phyloP scores from a whole-genome alignment of 306 rosid species.

The Begonia masoniana region DNA sequence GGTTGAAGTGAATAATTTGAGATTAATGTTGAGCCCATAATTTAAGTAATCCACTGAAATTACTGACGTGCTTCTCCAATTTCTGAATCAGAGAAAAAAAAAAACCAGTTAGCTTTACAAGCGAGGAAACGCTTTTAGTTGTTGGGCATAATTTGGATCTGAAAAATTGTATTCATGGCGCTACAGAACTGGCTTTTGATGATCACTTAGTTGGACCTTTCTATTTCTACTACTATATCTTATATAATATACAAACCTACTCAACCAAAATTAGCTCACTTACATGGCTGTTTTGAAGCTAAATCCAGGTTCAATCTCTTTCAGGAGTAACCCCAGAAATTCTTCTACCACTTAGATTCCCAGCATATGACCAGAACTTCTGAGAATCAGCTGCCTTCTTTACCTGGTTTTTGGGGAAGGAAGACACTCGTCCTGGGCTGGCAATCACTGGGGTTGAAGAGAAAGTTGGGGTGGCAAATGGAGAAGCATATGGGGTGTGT shows the following conservation, averaged over 20 bases:
- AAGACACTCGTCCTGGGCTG: conserved; percentile 45
- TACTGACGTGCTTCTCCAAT: no score
- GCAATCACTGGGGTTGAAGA: conserved; percentile 60
- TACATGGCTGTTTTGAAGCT: not conserved
- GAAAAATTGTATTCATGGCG: no score
- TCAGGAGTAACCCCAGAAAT: conserved; percentile 22
- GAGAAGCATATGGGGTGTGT: conserved; percentile 76
- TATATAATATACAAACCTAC: conserved; percentile 31
- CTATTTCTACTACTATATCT: conserved; percentile 35
- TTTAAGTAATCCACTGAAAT: no score
- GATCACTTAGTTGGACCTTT: not conserved
- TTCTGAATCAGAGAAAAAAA: no score
- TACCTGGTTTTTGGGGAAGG: conserved; percentile 19
- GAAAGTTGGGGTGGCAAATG: conserved; percentile 69
- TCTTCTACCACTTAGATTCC: conserved; percentile 68
- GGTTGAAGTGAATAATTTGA: conserved; percentile 40
- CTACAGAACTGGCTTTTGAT: no score
- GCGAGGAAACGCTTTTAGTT: no score
- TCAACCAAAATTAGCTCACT: conserved; percentile 10
- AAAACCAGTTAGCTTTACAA: no score
- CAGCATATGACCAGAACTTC: conserved; percentile 59
- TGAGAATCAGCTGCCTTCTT: conserved; percentile 41
- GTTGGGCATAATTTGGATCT: no score
- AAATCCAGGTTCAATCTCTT: conserved; percentile 5
- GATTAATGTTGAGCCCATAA: not conserved